Evolutionary conservation across 176 grass and related monocot species (phyloP).

Genomic region (Ananas comosus): DNA sequence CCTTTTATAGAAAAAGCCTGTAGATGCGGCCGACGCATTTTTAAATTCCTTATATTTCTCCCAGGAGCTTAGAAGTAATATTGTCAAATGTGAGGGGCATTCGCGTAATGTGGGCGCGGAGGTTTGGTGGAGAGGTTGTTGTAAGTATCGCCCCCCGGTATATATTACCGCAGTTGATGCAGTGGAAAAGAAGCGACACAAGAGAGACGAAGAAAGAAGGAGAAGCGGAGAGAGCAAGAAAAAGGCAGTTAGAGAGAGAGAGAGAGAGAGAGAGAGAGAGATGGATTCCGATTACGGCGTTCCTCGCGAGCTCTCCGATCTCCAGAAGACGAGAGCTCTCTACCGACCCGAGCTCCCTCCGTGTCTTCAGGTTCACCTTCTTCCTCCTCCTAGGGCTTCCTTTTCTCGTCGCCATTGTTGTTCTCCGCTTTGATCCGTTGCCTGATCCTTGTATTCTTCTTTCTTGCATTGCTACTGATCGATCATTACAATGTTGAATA

Average conservation of each 20-base stretch:
- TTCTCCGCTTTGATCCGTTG: constrained; percentile 7
- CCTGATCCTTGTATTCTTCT: constrained; percentile 6
- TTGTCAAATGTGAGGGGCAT: neutral
- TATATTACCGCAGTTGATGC: neutral
- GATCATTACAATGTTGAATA: neutral
- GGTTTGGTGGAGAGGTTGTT: neutral
- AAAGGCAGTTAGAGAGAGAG: neutral
- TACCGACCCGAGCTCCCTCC: constrained; percentile 83
- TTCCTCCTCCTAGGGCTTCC: no score
- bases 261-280: neutral
- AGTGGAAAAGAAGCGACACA: neutral
- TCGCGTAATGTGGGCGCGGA: neutral
- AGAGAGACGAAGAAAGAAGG: neutral
- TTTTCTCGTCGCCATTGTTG: constrained; percentile 16
- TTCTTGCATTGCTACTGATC: neutral
- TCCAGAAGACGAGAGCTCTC: constrained; percentile 67
- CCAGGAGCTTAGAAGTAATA: no score
- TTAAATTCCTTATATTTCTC: no score
- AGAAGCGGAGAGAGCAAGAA: constrained; percentile 6
- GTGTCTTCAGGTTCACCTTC: constrained; percentile 69
- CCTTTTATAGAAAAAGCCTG: no score
- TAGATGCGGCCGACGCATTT: no score
- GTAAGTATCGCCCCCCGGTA: neutral
- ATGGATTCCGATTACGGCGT: constrained; percentile 99
- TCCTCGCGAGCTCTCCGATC: constrained; percentile 72